Base-by-base conservation (phyloP, 345 rosid genomes). In the Acer negundo region DNA sequence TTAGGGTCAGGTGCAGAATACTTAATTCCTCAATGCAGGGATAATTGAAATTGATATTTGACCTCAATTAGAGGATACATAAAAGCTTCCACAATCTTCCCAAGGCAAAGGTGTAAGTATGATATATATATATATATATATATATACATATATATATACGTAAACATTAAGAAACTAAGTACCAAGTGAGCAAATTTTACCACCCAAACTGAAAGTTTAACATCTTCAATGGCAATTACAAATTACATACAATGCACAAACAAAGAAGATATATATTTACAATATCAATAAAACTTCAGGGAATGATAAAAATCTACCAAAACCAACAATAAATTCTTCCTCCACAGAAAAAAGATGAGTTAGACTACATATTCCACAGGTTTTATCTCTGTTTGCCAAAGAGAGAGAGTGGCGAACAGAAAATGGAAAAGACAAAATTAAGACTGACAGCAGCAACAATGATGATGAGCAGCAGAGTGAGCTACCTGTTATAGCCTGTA, bases 401-500 rank as follows among this genome's bases (percentile, higher is more conserved):
- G 38, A 47, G 20, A 15, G 73, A 4, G 73, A 47, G 15, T 46
- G 20, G 58, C 1, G 19, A 13, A 23, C 16, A 35, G 10, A 65
- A 58, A 31, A 58, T 9, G 51, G 13, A 38, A 58, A 72, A 40
- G 26, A 62, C 51, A 24, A 42, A 31, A 17, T 8, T n/a, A 63
- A 69, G 26, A 61, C 66, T 31, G 10, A 40, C 10, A 47, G 59
- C 3, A 70, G 20, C 69, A 78, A 38, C 6, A 70, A 78, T 26
- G 77, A 40, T 16, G 73, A 72, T 10, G 71, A 22, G 26, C 62
- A 67, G 17, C 68, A 64, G 72, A 79, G n/a, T 65, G 53, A 35
- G 58, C 35, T 88, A 92, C 99, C 97, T 90, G 90, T 69, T 82
- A 80, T 72, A 76, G 80, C 84, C 84, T 15, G 47, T 17, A 22